These are phyloP conservation scores for Botrytis hyacinthi DNA, from an alignment of 2,329 filamentous ascomycete genomes.

Conservation along the genomic window DNA sequence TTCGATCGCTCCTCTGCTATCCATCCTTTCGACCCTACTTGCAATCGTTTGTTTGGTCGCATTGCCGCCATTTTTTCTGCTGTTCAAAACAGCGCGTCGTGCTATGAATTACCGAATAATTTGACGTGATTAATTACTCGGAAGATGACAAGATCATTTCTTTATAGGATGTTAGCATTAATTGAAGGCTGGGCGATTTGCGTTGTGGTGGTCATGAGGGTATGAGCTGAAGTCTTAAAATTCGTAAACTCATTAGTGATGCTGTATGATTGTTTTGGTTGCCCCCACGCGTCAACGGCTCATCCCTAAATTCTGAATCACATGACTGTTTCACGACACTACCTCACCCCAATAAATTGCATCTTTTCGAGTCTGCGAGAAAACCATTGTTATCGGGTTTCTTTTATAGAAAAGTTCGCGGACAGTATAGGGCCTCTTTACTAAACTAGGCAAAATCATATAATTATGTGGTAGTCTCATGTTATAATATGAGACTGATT, in stretches of 20 bases:
- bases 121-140: slow-evolving; percentile 14
- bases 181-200: slow-evolving; percentile 3
- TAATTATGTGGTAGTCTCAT: neutral
- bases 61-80: slow-evolving; percentile 36
- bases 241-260: slow-evolving; percentile 24
- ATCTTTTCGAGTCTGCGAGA: neutral
- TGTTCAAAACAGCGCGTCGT: slow-evolving; percentile 38
- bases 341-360: neutral
- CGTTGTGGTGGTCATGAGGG: slow-evolving; percentile 25
- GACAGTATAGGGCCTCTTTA: neutral
- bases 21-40: slow-evolving; percentile 83
- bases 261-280: slow-evolving; percentile 27
- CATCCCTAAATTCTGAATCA: neutral
- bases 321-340: neutral
- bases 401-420: neutral
- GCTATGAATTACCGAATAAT: slow-evolving; percentile 18
- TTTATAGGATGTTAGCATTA: slow-evolving; percentile 23
- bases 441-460: neutral
- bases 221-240: slow-evolving; percentile 16
- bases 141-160: slow-evolving; percentile 31
- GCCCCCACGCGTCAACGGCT: slow-evolving; percentile 11
- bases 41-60: slow-evolving; percentile 51
- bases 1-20: slow-evolving; percentile 79
- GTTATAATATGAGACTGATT: neutral
- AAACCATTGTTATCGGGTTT: neutral